Evolutionary conservation across 2,329 filamentous ascomycete species (phyloP), one percentile per base, ranked within the genome.

Genomic region (Penicillium thymicola): DNA sequence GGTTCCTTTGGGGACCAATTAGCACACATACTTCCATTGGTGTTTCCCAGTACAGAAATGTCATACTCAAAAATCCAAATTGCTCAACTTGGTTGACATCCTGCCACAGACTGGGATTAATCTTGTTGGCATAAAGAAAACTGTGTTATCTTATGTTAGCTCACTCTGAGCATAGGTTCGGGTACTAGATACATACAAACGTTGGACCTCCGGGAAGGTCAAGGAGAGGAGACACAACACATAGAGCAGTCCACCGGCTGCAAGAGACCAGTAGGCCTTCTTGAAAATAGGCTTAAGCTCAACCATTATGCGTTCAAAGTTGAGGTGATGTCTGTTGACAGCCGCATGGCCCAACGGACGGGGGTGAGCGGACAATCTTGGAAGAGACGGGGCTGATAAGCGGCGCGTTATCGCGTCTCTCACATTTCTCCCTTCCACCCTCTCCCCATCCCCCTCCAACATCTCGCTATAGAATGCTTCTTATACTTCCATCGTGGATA

Each of bases 41-140:
- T 42, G 18, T 34, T 37, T 2, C 23, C 13, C 8, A 36, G 18
- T 14, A 38, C 11, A 7, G n/a, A 36, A 16, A 18, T 2, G 73
- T 81, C 81, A 69, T 73, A 93, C 90, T 89, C 52, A 90, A 85
- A 73, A 96, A 97, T 0, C 92, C 92, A 81, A 91, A 96, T 63
- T 83, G 82, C 70, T 96, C 89, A 0, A 92, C 90, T 57, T 86
- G 80, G 59, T 91, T 84, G 42, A 92, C 72, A 69, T 95, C 85
- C 62, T 88, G 81, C 83, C 85, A 92, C 71, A 82, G 85, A 3
- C 84, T 79, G 3, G 87, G 88, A 61, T 91, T 87, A 63, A 96
- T 72, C 59, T 88, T 89, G 74, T 97, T 88, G 28, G 88, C 86
- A 71, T 97, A 99, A 6, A 97, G 73, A 25, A 89, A 87, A 69